Base-by-base conservation (phyloP, 805 yeast genomes). In the Monosporozyma solicola region DNA sequence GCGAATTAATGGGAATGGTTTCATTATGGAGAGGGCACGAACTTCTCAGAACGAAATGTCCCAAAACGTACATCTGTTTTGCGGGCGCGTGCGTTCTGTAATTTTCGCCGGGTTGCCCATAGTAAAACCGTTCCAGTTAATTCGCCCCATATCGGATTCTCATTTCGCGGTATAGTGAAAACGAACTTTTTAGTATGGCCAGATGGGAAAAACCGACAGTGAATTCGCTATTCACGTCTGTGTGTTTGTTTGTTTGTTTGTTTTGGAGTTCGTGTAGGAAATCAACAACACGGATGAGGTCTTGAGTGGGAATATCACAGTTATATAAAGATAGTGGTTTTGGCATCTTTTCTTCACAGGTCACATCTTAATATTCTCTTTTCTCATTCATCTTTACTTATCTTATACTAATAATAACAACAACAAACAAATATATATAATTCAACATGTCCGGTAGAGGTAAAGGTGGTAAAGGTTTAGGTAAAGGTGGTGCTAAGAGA, bases 401-500 rank as follows among this genome's bases (percentile, higher is more conserved):
- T 3, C 37, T 35, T 13, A 7, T 35, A 35, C 13, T 35, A 35
- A 35, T 15, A 35, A 35, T 7, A 35, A 35, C 66, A 92, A 94
- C 79, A 47, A 47, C 45, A 54, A 55, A 51, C 52, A 53, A 47
- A 51, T 47, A 55, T 43, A 59, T 48, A 54, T 54, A 35, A 56
- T 51, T 44, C 47, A 58, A 27, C 56, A 90, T 90, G 97, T 89
- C 97, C 74, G 97, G 98, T 76, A 91, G 97, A 84, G 99, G 99
- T 72, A 92, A 94, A 89, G 98, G 98, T 74, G 99, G 98, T 73
- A 94, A 94, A 87, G 99, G 99, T 80, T 83, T 94, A 70, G 99
- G 99, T 72, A 94, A 94, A 81, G 98, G 97, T 80, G 99, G 99
- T 81, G 99, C 99, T 70, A 92, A 92, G 85, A 90, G 99, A 79